These are phyloP conservation scores for Eucalyptus erythrocorys DNA, from an alignment of 345 rosid species.

Conservation along the genomic window DNA sequence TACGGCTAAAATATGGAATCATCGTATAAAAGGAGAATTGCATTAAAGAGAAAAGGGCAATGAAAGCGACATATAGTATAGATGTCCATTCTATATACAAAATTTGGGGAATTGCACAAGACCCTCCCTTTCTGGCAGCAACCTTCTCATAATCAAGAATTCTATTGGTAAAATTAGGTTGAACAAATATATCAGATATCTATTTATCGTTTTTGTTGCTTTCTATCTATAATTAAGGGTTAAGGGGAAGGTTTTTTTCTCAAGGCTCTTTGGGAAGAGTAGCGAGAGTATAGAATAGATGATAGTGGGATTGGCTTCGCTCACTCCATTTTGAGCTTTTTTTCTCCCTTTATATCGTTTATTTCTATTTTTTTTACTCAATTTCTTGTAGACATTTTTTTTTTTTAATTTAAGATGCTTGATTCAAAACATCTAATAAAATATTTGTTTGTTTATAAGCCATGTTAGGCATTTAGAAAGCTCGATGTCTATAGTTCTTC, in stretches of 20 bases:
- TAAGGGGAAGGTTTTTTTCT: neutral
- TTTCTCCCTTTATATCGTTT: neutral
- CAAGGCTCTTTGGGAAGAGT: neutral
- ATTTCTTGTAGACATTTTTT: neutral
- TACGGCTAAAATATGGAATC: neutral
- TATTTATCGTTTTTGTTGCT: neutral
- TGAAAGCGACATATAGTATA: neutral
- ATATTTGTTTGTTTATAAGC: neutral
- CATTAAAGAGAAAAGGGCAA: neutral
- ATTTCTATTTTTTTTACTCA: neutral
- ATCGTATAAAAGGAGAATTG: neutral
- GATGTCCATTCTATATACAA: neutral
- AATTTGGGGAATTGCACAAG: neutral
- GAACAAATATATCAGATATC: neutral
- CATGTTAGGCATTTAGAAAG: neutral
- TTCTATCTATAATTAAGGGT: neutral
- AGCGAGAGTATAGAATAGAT: neutral
- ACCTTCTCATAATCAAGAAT: neutral
- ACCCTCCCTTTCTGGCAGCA: neutral
- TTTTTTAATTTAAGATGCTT: neutral
- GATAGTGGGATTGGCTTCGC: neutral
- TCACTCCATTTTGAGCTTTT: neutral
- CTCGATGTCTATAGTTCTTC: neutral
- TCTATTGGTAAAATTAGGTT: neutral
- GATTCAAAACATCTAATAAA: neutral